Conservation (phyloP, 2,329 filamentous ascomycete genomes). For the Bretziella fagacearum region DNA sequence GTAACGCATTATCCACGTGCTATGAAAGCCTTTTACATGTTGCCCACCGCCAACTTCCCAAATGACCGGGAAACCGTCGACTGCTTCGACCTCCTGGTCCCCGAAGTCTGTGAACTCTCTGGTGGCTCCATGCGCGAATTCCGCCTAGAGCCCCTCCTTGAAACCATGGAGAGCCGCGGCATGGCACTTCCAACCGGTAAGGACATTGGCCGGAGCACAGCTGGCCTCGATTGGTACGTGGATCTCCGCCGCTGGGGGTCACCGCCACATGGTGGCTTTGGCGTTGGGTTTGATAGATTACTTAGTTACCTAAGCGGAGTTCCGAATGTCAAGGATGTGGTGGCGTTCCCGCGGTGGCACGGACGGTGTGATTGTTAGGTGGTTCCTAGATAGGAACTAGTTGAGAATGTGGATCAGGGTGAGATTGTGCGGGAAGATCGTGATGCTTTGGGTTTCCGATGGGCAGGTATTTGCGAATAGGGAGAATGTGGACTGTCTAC, state of each 20-base stretch:
- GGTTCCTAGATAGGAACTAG: neutral
- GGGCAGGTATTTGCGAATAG: too few species aligned
- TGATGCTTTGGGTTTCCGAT: too few species aligned
- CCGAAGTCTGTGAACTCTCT: conserved; percentile 70
- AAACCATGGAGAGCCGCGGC: conserved; percentile 54
- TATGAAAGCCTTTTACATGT: conserved; percentile 77
- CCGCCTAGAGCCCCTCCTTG: conserved; percentile 46
- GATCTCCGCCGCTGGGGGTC: conserved; percentile 83
- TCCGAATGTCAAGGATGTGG: conserved; percentile 66
- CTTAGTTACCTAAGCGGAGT: conserved; percentile 70
- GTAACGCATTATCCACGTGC: conserved; percentile 80
- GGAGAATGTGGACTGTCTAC: too few species aligned
- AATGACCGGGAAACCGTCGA: conserved; percentile 44
- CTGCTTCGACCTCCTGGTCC: conserved; percentile 80
- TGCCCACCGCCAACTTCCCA: conserved; percentile 15
- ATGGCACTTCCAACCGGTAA: conserved; percentile 28
- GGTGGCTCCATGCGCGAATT: conserved; percentile 85
- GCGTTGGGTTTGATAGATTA: conserved; percentile 75
- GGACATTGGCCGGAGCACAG: conserved; percentile 12
- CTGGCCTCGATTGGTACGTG: conserved; percentile 60
- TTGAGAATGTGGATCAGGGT: neutral
- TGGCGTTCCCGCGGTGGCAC: conserved; percentile 66
- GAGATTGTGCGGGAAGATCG: too few species aligned
- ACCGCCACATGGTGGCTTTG: conserved; percentile 80
- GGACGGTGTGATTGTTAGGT: conserved; percentile 42